Base-by-base conservation (phyloP, 495 filamentous ascomycete species). In the Podospora sp. region DNA sequence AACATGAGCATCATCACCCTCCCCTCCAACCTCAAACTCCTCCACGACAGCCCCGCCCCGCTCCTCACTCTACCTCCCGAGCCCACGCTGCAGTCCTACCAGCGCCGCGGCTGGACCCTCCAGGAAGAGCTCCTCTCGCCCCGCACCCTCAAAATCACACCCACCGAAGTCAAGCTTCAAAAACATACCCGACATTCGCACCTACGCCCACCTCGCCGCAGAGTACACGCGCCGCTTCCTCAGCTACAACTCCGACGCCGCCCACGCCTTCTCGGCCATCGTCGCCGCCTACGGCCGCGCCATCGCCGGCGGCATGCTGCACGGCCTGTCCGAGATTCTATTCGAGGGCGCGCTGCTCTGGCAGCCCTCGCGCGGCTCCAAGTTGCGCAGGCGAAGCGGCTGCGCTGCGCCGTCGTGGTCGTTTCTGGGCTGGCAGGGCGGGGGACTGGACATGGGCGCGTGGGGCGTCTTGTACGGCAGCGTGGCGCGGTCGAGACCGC, bases 341-440 rank as follows among this genome's bases (percentile, higher is more conserved):
- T 57, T 57, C 24, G 53, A 57, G 24, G 53, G 53, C 24, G 53
- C 53, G 53, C 53, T 57, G 53, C 53, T 57, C 5, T 57, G 53
- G 53, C 7, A 57, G 6, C 14, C 53, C 53, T 22, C 53, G 22
- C 4, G 2, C 53, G 29, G 29, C 29, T 33, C 8, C 4, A 33
- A 33, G 8, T 21, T 55, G 8, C 51, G 20, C 7, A 21, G 53
- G 53, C 53, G 53, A 14, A 6, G 24, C 2, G 53, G 22, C 53
- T 8, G 1, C n/a, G n/a, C 53, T 6, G 53, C 53, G 53, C 53
- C 53, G 22, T 57, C 53, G 18, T 57, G 22, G 53, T 57, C 53
- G 5, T 57, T 57, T 57, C 20, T 57, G 18, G 53, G 18, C 53
- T 57, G 22, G 53, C 53, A 57, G 20, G 53, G 53, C 53, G 53